Conservation (phyloP, 768 basidiomycete genomes). For the Agrocybe pediades region DNA sequence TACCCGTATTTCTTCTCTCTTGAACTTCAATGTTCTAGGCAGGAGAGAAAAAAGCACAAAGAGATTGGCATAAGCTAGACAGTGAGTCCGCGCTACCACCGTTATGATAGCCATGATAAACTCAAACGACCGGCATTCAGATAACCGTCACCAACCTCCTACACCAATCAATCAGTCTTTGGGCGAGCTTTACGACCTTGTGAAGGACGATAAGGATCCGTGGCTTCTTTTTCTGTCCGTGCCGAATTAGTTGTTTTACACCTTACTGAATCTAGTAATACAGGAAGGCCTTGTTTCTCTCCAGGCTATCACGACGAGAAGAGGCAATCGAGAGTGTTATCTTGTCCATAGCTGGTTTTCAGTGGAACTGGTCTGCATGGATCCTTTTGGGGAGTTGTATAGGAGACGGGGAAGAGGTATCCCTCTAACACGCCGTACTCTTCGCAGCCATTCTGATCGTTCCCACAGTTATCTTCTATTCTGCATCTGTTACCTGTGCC, state of each 20-base stretch:
- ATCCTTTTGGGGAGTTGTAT: constrained; percentile 76
- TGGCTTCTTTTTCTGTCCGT: constrained; percentile 84
- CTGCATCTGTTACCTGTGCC: constrained; percentile 49
- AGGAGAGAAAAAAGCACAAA: constrained; percentile 78
- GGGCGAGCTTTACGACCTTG: constrained; percentile 57
- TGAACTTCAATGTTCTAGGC: constrained; percentile 47
- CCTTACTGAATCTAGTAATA: constrained; percentile 4
- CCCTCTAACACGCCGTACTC: constrained; percentile 5
- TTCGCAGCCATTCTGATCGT: constrained; percentile 13
- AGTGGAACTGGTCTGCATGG: constrained; percentile 98
- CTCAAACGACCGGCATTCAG: constrained; percentile 35
- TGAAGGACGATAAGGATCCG: constrained; percentile 67
- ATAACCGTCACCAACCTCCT: constrained; percentile 69
- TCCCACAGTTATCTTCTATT: constrained; percentile 46
- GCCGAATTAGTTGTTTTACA: too few species aligned
- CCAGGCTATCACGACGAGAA: constrained; percentile 74
- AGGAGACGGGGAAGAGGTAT: constrained; percentile 84
- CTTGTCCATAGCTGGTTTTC: constrained; percentile 72
- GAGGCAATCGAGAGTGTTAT: constrained; percentile 85
- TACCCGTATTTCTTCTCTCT: background rate
- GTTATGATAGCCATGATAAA: background rate
- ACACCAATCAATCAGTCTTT: constrained; percentile 64
- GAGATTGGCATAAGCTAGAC: constrained; percentile 84
- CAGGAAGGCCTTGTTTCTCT: constrained; percentile 85
- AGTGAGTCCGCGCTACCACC: constrained; percentile 52